Evolutionary conservation across 2,329 filamentous ascomycete species (phyloP), one percentile per base, ranked within the genome.

Genomic region (Tolypocladium tundrense): DNA sequence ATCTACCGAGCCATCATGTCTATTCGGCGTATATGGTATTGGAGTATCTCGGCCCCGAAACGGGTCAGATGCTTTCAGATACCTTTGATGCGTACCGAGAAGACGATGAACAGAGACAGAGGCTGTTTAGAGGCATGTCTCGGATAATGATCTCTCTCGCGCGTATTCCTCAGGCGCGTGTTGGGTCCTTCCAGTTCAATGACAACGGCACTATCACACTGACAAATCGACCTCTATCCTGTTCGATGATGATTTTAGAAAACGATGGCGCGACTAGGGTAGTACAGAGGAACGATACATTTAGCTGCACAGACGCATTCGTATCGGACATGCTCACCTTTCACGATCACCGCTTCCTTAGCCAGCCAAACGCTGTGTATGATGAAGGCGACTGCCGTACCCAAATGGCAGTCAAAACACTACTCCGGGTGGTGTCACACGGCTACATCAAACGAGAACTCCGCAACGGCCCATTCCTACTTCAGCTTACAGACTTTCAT

Each of bases 401-500:
- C 19, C 64, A 70, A 55, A 70, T 72, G 65, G 66, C 68, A 7
- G 56, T 61, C 27, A 56, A 56, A 41, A 54, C 56, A 14, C 53
- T 71, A 31, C 66, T 69, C 7, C 61, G 66, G 35, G 54, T 59
- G 13, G 24, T 62, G 13, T 52, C 68, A 4, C 66, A 69, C 19
- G 60, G 66, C 59, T 62, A 66, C 54, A 67, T 68, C 9, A 55
- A 55, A 31, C 50, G 59, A 45, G 64, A 62, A n/a, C 59, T 42
- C 27, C 60, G 66, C 21, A 52, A 68, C 45, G 67, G 68, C 2
- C 68, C 67, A 10, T 71, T 67, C 53, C 21, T 62, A 56, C 61
- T 71, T 14, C 60, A 64, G 37, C 54, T 73, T 43, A 70, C 68
- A 24, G 68, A 74, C 57, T 58, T 73, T 19, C 64, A 72, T 60